Base-by-base conservation (phyloP, 2,329 filamentous ascomycete genomes). In the Leptographium flavum region DNA sequence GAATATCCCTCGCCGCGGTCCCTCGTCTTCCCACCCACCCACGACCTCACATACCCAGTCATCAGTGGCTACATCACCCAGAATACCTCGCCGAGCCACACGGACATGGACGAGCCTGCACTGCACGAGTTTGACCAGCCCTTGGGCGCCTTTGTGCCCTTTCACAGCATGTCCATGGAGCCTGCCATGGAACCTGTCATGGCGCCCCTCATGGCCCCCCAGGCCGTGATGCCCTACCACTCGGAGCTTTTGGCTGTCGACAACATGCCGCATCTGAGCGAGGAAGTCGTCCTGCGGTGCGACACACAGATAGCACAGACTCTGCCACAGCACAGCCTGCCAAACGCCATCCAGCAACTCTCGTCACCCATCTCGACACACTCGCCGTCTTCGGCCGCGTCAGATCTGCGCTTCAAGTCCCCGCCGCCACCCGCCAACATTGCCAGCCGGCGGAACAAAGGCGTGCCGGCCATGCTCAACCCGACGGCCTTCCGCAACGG, bases 391-490 rank as follows among this genome's bases (percentile, higher is more conserved):
- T 50, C 51, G 2, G 48, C 51, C 15, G 51, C 60, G 5, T 53
- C 55, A 3, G 60, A 63, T 39, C 56, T 64, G 36, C 60, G 58
- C 25, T 61, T 73, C 54, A 69, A 64, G 52, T 73, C 71, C 1
- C 66, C 71, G 0, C 66, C 70, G 11, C 64, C 65, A 10, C 64
- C 67, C 0, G 63, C 71, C 45, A 73, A 76, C 52, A 71, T 76
- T 49, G 73, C 72, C 15, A 67, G 66, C 17, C 66, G 74, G 39
- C 66, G 74, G 43, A 70, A 69, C 49, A 64, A 63, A 45, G 68
- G 71, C 43, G 65, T 64, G 4, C 67, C 68, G 1, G 63, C 71
- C 25, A 65, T 68, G 27, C 60, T 75, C n/a, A 64, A 67, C 25
- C 63, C 70, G 35, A 60, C 60, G 10, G 63, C 67, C 9, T 57